Evolutionary conservation across 495 filamentous ascomycete genomes (phyloP), one percentile per base, ranked within the genome.

Genomic region (Antarctomyces pellizariae): DNA sequence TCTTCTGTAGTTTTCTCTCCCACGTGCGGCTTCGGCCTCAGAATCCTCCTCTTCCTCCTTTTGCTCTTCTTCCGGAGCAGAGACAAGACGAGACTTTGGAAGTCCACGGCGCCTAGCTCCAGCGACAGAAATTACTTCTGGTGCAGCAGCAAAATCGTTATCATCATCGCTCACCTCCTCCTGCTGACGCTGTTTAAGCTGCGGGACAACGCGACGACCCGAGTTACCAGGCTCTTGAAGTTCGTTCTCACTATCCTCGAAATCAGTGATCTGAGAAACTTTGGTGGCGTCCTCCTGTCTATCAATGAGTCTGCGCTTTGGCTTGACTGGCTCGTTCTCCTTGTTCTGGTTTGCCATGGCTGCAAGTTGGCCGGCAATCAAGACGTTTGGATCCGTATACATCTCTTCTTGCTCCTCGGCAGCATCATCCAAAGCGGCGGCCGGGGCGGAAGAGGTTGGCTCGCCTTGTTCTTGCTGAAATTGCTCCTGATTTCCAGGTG

Each of bases 281-380:
- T 42, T 26, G 17, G 34, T 21, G 7, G 50, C 53, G 32, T 43
- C 34, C 2, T 33, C 21, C 29, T 61, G 54, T 5, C 27, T 41
- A 36, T 59, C 56, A 9, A 52, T 30, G 8, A 59, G 44, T 2
- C 29, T 12, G 13, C 10, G n/a, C 31, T 34, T 19, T 21, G 5
- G 21, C 33, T 41, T 41, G 18, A 24, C 29, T 24, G 20, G 16
- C 13, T 36, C 32, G 15, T 47, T 42, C 15, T 45, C 40, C 29
- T 43, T 45, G 18, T 42, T 39, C 15, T 39, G 34, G 7, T 33
- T n/a, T n/a, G n/a, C n/a, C 31, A 13, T 32, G 18, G 5, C 13
- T 16, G 9, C 30, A 29, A n/a, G n/a, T n/a, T n/a, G n/a, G n/a
- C n/a, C n/a, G 5, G 12, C 13, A 14, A 27, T 16, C 33, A 28